Conservation (phyloP, 805 yeast species). For the Hanseniaspora jakobsenii region DNA sequence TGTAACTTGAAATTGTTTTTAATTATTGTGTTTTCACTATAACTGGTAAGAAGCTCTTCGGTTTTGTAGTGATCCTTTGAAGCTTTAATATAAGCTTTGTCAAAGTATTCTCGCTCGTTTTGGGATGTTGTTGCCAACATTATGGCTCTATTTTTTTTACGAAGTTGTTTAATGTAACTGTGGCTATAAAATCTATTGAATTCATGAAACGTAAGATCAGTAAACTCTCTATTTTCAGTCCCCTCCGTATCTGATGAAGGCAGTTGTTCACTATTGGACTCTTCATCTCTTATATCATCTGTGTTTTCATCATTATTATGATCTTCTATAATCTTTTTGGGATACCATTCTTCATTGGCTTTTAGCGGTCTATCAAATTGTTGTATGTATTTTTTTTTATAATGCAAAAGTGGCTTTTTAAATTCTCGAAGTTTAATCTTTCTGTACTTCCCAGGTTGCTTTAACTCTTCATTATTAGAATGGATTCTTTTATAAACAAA, state of each 20-base stretch:
- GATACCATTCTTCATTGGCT: constrained; percentile 25
- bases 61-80: constrained; percentile 4
- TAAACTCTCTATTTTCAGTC: not conserved
- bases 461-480: not conserved
- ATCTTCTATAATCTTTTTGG: constrained; percentile 5
- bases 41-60: constrained; percentile 7
- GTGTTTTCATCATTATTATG: not conserved
- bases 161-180: constrained; percentile 2
- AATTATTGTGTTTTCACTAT: constrained; percentile 2
- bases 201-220: constrained; percentile 1
- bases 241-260: not conserved
- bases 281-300: not conserved
- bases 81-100: constrained; percentile 5
- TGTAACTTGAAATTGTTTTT: constrained; percentile 4
- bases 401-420: not conserved
- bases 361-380: constrained; percentile 26
- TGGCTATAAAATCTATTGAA: constrained; percentile 7
- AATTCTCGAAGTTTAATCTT: not conserved
- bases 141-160: constrained; percentile 5
- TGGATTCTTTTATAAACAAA: not conserved
- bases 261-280: too few species aligned
- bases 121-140: constrained; percentile 5
- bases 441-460: not conserved
- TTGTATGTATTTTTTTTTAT: constrained; percentile 22
- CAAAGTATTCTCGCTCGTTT: constrained; percentile 9